Evolutionary conservation across 129 eudicot genomes (phyloP), one percentile per base, ranked within the genome.

Genomic region (Ambrosia artemisiifolia): DNA sequence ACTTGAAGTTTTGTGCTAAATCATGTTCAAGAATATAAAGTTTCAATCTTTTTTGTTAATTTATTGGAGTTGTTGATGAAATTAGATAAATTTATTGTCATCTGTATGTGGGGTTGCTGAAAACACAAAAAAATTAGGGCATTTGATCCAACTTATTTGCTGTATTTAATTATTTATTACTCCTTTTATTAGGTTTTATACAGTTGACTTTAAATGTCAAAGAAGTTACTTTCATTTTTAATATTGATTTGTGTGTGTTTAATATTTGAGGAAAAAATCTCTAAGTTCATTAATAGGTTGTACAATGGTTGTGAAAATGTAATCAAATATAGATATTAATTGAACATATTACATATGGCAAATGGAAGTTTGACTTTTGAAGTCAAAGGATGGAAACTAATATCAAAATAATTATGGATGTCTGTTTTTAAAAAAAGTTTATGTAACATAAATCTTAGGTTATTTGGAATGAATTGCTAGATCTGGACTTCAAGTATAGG

Each of bases 401-500:
- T 32, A 8, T 50, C 46, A 30, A 17, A 24, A 5, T 16, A 60
- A 13, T 1, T 60, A 3, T 33, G 9, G 49, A 60, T 61, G 20
- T 44, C 48, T 46, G 18, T 2, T 46, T 16, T 9, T 30, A 0
- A 13, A 20, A 57, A 10, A 67, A 60, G 42, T 35, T 61, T 48
- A 8, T 49, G 78, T 48, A 49, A 19, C 18, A 64, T 8, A 74
- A 20, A 64, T 20, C 19, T 1, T 62, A 72, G 35, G 34, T 44
- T 32, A 6, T 62, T 11, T 63, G 38, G 69, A 62, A 47, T 62
- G 49, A 73, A 34, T 17, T 61, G 60, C 48, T 72, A 73, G 35
- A 32, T 60, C 42, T 63, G 40, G 24, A 62, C 65, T 53, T 65
- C 72, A 75, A 65, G 19, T 60, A 20, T 50, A 78, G 77, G 36